phyloP scores from a whole-genome alignment of 257 asterid genomes.

The Jacaranda copaia region DNA sequence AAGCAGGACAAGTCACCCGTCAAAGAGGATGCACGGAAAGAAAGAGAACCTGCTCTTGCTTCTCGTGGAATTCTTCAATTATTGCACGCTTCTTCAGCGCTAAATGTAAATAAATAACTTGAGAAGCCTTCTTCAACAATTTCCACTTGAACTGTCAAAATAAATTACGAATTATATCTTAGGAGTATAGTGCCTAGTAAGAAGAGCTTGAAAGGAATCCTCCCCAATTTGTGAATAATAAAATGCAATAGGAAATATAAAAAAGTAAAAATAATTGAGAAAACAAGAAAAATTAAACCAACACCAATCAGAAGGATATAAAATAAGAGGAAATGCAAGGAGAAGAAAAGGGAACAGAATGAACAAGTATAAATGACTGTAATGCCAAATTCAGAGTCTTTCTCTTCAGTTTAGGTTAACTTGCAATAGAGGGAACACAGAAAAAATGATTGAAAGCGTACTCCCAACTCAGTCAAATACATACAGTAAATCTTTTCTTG shows the following conservation, averaged over 20 bases:
- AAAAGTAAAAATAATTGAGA: background rate
- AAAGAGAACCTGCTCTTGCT: conserved; percentile 90
- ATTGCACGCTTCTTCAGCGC: conserved; percentile 86
- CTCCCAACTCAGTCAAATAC: background rate
- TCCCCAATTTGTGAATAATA: conserved; percentile 2
- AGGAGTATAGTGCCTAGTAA: conserved; percentile 7
- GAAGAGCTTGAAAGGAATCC: background rate
- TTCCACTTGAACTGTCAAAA: conserved; percentile 83
- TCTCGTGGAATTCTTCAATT: conserved; percentile 87
- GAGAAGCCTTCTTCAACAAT: conserved; percentile 86
- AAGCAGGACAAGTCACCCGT: conserved; percentile 31
- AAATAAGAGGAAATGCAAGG: background rate
- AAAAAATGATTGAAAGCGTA: background rate
- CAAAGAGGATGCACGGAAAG: conserved; percentile 36
- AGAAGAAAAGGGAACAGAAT: background rate
- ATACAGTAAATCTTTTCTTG: background rate
- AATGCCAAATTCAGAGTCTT: background rate
- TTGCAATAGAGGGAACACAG: background rate
- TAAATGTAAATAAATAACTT: conserved; percentile 85
- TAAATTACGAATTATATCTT: background rate
- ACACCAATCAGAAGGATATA: background rate
- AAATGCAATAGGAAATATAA: background rate
- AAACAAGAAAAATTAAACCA: background rate
- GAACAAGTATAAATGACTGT: background rate
- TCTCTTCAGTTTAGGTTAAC: background rate